phyloP scores from a whole-genome alignment of 1,284 basidiomycete species.

The Grifola frondosa region DNA sequence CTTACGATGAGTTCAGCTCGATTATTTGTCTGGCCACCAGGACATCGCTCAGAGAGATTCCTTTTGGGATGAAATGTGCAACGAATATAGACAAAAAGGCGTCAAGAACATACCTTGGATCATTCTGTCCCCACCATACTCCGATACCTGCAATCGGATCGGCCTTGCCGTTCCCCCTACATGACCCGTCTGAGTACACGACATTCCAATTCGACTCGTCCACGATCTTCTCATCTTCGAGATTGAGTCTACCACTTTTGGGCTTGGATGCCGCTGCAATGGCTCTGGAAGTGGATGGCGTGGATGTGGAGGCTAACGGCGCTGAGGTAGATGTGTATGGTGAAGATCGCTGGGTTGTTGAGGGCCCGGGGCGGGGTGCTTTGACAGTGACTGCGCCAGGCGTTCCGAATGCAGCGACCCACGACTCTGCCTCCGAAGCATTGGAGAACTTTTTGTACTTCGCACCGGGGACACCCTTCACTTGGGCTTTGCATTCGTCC shows the following conservation, averaged over 20 bases:
- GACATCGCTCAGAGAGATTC: slow-evolving; percentile 76
- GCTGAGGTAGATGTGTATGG: not conserved
- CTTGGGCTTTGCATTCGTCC: slow-evolving; percentile 59
- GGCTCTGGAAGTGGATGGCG: slow-evolving; percentile 5
- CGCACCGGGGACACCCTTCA: slow-evolving; percentile 55
- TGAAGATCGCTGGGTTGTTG: not conserved
- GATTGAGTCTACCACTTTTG: not conserved
- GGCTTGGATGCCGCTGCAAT: not conserved
- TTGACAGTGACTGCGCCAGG: slow-evolving; percentile 1
- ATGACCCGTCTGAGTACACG: slow-evolving; percentile 83
- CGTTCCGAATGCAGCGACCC: slow-evolving; percentile 20
- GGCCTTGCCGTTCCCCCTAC: slow-evolving; percentile 67
- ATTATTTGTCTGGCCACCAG: slow-evolving; percentile 86
- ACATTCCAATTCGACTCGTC: slow-evolving; percentile 39
- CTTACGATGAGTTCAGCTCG: slow-evolving; percentile 81
- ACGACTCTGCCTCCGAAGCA: slow-evolving; percentile 48
- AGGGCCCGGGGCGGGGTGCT: slow-evolving; percentile 5
- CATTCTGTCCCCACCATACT: slow-evolving; percentile 71
- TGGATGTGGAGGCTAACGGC: slow-evolving; percentile 1
- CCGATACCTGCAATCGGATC: slow-evolving; percentile 69
- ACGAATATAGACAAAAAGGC: not conserved
- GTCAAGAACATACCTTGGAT: slow-evolving; percentile 49
- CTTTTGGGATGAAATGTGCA: slow-evolving; percentile 37
- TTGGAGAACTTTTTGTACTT: slow-evolving; percentile 64
- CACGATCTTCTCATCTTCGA: slow-evolving; percentile 14